Evolutionary conservation across 192 early-diverging fungal species (phyloP), one percentile per base, ranked within the genome.

Genomic region (Geranomyces michiganensis): DNA sequence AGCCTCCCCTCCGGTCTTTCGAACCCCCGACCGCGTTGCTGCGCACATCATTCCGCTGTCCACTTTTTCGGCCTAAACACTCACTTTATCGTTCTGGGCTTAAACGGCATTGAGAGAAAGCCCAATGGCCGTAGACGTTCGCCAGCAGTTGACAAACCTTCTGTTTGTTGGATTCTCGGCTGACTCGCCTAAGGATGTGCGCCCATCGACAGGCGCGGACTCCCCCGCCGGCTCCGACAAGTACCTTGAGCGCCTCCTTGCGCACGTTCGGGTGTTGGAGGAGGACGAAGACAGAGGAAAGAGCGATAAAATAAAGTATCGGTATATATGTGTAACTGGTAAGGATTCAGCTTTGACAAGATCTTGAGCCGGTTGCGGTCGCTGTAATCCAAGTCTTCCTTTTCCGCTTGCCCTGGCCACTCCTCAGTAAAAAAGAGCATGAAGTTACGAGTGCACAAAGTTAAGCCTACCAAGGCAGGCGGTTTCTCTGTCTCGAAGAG

Each of bases 381-480:
- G n/a, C n/a, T n/a, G n/a, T n/a, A n/a, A n/a, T n/a, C n/a, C n/a
- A n/a, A n/a, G n/a, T n/a, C n/a, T n/a, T n/a, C n/a, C n/a, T n/a
- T n/a, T n/a, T n/a, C n/a, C n/a, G n/a, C n/a, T n/a, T n/a, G n/a
- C n/a, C n/a, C n/a, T n/a, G n/a, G n/a, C 17, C 49, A 48, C 27
- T 71, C 21, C n/a, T n/a, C 26, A 74, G 73, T 74, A 19, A 67
- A 68, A 44, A 71, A 71, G 65, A 71, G 81, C 51, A 56, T 73
- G 31, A 79, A 80, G 32, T 62, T 75, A 30, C 66, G 76, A 44
- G 60, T 85, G 10, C 78, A 78, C 55, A 85, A 81, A 48, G 59
- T 85, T 19, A 85, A 85, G 60, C 75, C 62, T 22, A 70, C 67
- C 7, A 79, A 80, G 41, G 44, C 19, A 8, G 72, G 68, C 8